Conservation (phyloP, 2,329 filamentous ascomycete species). For the Monosporascus sp. region DNA sequence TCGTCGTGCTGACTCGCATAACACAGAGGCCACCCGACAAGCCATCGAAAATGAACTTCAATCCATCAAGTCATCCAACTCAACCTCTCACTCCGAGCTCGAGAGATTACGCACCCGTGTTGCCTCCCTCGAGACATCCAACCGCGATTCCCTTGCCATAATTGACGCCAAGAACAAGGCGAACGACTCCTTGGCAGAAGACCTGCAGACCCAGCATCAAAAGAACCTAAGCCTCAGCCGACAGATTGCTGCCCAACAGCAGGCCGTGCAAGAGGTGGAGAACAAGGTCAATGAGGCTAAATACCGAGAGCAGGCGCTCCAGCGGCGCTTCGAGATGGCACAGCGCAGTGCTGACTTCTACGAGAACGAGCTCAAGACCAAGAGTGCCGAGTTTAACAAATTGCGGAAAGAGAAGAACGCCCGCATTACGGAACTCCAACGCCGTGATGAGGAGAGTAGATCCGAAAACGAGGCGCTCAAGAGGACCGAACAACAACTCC, state of each 20-base stretch:
- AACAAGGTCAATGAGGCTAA: conserved; percentile 76
- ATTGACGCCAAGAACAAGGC: conserved; percentile 86
- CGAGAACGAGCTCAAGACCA: conserved; percentile 85
- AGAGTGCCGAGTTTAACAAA: conserved; percentile 79
- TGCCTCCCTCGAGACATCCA: conserved; percentile 81
- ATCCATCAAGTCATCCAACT: conserved; percentile 67
- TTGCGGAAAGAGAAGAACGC: conserved; percentile 93
- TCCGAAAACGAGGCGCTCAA: conserved; percentile 73
- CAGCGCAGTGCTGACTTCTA: conserved; percentile 93
- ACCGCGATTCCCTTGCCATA: conserved; percentile 82
- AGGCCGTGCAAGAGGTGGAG: conserved; percentile 76
- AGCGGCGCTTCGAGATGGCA: conserved; percentile 84
- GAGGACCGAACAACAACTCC: conserved; percentile 74
- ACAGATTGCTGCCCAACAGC: conserved; percentile 76
- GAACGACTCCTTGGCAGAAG: conserved; percentile 79
- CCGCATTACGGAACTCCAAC: conserved; percentile 81
- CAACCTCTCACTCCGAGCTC: conserved; percentile 69
- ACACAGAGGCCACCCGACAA: conserved; percentile 68
- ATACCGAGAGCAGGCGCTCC: conserved; percentile 83
- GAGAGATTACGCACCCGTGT: conserved; percentile 78
- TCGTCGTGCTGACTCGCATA: conserved; percentile 9
- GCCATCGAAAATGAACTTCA: conserved; percentile 78
- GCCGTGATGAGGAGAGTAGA: conserved; percentile 78
- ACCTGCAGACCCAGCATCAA: conserved; percentile 83
- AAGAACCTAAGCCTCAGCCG: conserved; percentile 81